Evolutionary conservation across 2,329 filamentous ascomycete species (phyloP).

Genomic region (Fusarium fujikuroi): DNA sequence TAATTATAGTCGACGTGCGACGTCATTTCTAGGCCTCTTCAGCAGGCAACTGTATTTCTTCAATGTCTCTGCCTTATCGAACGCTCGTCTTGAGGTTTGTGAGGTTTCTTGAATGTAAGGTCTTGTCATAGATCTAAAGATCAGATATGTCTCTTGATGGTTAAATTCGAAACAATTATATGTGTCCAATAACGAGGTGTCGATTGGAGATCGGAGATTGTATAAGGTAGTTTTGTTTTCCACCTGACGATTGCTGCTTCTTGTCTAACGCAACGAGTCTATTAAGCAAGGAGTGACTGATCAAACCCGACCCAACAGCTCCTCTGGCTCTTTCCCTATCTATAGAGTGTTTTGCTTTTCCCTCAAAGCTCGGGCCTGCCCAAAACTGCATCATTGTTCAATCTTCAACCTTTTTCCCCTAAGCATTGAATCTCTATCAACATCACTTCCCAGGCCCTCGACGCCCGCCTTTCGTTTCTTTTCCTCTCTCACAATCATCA

Average conservation of each 20-base stretch:
- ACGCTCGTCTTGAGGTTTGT: background rate
- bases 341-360: background rate
- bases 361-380: background rate
- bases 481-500: background rate
- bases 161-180: background rate
- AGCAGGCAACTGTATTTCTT: background rate
- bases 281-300: background rate
- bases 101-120: background rate
- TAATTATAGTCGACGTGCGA: background rate
- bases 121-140: background rate
- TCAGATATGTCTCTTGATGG: background rate
- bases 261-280: background rate
- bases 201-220: background rate
- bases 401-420: slow-evolving; percentile 17
- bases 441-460: slow-evolving; percentile 1
- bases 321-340: background rate
- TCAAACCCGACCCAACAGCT: no score
- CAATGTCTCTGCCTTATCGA: background rate
- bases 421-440: slow-evolving; percentile 9
- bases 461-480: background rate
- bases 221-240: background rate
- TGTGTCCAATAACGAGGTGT: background rate
- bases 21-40: background rate
- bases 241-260: background rate
- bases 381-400: background rate